Base-by-base conservation (phyloP, 805 yeast species). In the Limtongozyma cylindracea region DNA sequence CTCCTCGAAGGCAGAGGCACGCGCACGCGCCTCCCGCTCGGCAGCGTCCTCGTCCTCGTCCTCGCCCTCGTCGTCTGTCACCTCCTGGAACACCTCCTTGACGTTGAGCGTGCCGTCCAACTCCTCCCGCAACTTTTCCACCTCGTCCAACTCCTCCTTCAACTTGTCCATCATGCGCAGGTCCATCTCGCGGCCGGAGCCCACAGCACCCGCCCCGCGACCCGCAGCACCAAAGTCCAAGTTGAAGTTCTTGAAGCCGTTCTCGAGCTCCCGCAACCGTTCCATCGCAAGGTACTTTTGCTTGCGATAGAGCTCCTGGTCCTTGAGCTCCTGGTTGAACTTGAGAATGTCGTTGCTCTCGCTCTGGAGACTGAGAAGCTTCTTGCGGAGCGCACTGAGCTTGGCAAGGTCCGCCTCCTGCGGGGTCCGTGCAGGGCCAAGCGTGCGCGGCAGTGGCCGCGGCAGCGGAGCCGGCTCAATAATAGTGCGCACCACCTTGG, bases 321-420 rank as follows among this genome's bases (percentile, higher is more conserved):
- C 56, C 39, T 71, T 71, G 31, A 53, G 61, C 35, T 72, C 72
- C 24, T 61, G 56, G 40, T 71, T 71, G 31, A 53, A 61, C 35
- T 72, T 73, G 39, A 74, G 57, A 18, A 73, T 67, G 29, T 66
- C 78, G 38, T 74, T 74, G 2, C 82, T 67, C 36, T 74, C 82
- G 21, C 55, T 54, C 39, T 74, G 88, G 20, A 74, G 45, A 9
- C 56, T 53, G 8, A 68, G 58, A 18, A 74, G 40, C 31, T 62
- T 64, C 25, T 55, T 53, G 31, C 73, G 53, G 21, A 74, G 45
- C 7, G 45, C 45, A 23, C 56, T 56, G 21, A 74, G 44, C 24
- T 64, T 66, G 10, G 50, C 56, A 10, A 62, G 44, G 33, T 69
- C 77, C 20, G 57, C 63, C 16, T 45, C 49, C 12, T 49, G 42